These are phyloP conservation scores for Prunus dulcis DNA, from an alignment of 306 rosid genomes.

Conservation along the genomic window DNA sequence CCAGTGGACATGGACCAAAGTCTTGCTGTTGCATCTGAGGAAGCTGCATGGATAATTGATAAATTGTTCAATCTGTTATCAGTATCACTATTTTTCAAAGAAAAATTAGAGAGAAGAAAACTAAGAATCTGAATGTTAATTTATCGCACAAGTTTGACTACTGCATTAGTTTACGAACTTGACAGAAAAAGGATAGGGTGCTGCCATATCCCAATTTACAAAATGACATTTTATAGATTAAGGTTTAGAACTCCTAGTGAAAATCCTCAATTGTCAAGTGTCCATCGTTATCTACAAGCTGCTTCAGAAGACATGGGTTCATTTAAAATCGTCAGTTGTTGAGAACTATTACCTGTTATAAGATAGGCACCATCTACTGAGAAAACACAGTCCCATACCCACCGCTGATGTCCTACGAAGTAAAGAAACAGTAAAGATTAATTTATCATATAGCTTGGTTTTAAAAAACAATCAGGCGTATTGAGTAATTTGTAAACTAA, in stretches of 20 bases:
- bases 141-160: not conserved
- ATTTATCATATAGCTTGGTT: not conserved
- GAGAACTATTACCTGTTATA: conserved; percentile 69
- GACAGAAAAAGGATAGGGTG: not conserved
- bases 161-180: not conserved
- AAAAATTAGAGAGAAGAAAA: not conserved
- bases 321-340: not conserved
- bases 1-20: conserved; percentile 92
- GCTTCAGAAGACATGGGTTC: not conserved
- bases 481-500: not conserved
- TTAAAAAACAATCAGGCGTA: not conserved
- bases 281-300: not conserved
- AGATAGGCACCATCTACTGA: conserved; percentile 98
- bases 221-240: not conserved
- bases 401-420: conserved; percentile 79
- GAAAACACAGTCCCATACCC: conserved; percentile 99
- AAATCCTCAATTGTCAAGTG: not conserved
- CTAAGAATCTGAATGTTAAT: not conserved
- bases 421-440: conserved; percentile 14
- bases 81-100: not conserved
- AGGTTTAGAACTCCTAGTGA: not conserved
- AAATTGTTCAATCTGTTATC: not conserved
- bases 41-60: conserved; percentile 49
- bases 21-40: conserved; percentile 91
- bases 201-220: not conserved